Percentiles rank a stretch among this genome's conserved stretches.
These are phyloP conservation scores for Polyplosphaeria fusca DNA, from an alignment of 495 filamentous ascomycete genomes.

Conservation along the genomic window DNA sequence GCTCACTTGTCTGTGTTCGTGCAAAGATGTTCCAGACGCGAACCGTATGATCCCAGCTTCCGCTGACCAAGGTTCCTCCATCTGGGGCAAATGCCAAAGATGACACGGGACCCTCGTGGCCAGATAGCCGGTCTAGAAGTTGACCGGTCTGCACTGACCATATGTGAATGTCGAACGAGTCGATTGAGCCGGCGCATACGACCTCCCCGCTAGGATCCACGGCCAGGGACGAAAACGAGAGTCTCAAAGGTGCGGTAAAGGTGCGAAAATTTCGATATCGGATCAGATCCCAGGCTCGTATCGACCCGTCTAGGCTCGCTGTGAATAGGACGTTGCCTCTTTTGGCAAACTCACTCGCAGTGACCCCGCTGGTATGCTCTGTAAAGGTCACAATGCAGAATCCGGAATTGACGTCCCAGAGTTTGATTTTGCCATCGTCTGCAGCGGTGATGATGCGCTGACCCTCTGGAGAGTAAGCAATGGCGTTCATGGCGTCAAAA, in stretches of 20 bases:
- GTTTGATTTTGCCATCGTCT: slow-evolving; percentile 96
- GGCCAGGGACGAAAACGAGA: slow-evolving; percentile 89
- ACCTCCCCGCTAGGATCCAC: slow-evolving; percentile 97
- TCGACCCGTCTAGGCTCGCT: slow-evolving; percentile 85
- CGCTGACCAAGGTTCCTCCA: slow-evolving; percentile 76
- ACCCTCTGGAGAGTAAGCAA: slow-evolving; percentile 90
- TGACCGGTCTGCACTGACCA: slow-evolving; percentile 99
- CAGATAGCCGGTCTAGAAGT: slow-evolving; percentile 81
- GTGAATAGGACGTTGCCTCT: slow-evolving; percentile 94
- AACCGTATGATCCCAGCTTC: slow-evolving; percentile 93
- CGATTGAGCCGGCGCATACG: slow-evolving; percentile 88
- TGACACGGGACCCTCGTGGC: slow-evolving; percentile 90
- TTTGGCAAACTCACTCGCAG: slow-evolving; percentile 92
- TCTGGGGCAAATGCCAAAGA: slow-evolving; percentile 83
- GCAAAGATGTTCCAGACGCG: slow-evolving; percentile 93
- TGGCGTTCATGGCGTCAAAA: slow-evolving; percentile 91
- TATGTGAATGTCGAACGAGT: slow-evolving; percentile 94
- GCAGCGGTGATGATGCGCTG: slow-evolving; percentile 87
- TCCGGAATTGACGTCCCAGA: slow-evolving; percentile 93
- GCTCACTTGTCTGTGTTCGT: slow-evolving; percentile 90
- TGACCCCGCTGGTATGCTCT: slow-evolving; percentile 91
- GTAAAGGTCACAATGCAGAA: slow-evolving; percentile 98
- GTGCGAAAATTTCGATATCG: slow-evolving; percentile 95
- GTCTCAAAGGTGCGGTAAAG: slow-evolving; percentile 84
- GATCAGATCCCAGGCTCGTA: slow-evolving; percentile 94